These are phyloP conservation scores for Waltiozyma sp. DNA, from an alignment of 1,139 yeast species.

Conservation along the genomic window DNA sequence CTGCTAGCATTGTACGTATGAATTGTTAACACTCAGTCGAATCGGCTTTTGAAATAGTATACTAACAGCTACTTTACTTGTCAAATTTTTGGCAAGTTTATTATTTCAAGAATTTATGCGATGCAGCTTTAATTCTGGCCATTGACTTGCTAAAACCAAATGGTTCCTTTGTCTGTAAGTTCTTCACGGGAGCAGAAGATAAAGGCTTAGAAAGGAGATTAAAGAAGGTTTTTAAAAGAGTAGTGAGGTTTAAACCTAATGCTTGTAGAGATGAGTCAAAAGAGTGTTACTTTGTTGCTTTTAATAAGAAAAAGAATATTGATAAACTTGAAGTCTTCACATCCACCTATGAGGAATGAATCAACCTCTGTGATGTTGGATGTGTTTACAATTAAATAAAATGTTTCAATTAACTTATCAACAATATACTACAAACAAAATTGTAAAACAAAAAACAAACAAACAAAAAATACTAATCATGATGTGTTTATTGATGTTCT, in stretches of 20 bases:
- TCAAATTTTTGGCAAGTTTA: conserved; percentile 1
- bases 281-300: conserved; percentile 66
- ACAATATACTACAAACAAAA: too few relatives aligned
- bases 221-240: conserved; percentile 45
- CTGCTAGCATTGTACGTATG: conserved; percentile 38
- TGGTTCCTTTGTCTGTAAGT: conserved; percentile 68
- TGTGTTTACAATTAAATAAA: too few relatives aligned
- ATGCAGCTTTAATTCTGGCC: conserved; percentile 75
- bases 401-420: too few relatives aligned
- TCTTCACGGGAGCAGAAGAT: conserved; percentile 64
- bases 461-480: too few relatives aligned
- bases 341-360: background rate
- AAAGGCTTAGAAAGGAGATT: conserved; percentile 44
- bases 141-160: conserved; percentile 54
- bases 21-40: too few relatives aligned
- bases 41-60: background rate
- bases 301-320: conserved; percentile 32
- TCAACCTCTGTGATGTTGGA: too few relatives aligned
- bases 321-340: conserved; percentile 39
- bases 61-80: conserved; percentile 1
- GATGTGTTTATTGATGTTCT: background rate
- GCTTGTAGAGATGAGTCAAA: conserved; percentile 52
- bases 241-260: conserved; percentile 45
- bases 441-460: too few relatives aligned
- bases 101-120: conserved; percentile 58